Conservation (phyloP, 305 asterid genomes). For the Fraxinus sp. region DNA sequence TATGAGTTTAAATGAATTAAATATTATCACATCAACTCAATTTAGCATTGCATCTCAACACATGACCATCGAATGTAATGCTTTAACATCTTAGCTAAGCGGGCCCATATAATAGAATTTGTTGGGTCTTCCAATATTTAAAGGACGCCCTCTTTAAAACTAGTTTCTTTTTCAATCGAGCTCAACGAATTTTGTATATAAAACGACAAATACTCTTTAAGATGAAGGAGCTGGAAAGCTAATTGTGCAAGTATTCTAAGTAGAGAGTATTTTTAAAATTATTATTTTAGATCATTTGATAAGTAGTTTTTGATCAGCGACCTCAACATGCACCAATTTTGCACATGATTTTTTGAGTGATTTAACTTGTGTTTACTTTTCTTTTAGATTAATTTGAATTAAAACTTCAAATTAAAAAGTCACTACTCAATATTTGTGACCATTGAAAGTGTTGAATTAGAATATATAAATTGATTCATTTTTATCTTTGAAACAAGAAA, state of each 20-base stretch:
- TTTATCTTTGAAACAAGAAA: not conserved
- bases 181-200: not conserved
- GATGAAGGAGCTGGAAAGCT: not conserved
- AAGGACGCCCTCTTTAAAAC: not conserved
- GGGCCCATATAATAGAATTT: not conserved
- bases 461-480: no score
- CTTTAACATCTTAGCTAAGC: not conserved
- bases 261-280: not conserved
- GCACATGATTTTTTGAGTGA: not conserved
- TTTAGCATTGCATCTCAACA: not conserved
- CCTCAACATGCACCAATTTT: not conserved
- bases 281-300: not conserved
- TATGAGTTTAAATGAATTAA: not conserved
- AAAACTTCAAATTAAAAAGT: not conserved
- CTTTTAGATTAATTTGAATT: no score
- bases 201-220: not conserved
- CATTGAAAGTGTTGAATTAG: not conserved
- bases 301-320: no score
- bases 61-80: not conserved
- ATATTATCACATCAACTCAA: not conserved
- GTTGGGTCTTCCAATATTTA: not conserved
- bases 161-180: not conserved
- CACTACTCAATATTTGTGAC: not conserved
- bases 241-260: not conserved
- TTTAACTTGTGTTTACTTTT: no score